Evolutionary conservation across 1,284 basidiomycete species (phyloP), one percentile per base, ranked within the genome.

Genomic region (Polyporus tsugae): DNA sequence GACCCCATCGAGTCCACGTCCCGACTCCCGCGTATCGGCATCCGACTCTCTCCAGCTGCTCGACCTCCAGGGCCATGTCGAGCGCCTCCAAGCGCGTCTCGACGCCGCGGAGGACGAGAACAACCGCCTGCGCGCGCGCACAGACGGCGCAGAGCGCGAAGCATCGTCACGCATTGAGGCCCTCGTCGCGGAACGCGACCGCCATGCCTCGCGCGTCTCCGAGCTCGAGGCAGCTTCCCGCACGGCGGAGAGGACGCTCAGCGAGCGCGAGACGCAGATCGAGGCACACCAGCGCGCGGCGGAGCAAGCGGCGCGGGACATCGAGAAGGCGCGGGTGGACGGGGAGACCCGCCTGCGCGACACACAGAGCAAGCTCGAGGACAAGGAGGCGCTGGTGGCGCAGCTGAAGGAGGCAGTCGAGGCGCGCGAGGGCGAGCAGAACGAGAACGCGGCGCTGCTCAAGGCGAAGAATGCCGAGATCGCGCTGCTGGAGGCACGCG

Each of bases 391-490:
- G 11, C 77, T 87, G 36, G 76, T 85, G 29, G 78, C 78, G 62
- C 84, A 82, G 70, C 79, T 92, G 63, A 87, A 87, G 73, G 84
- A 85, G 41, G 81, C 84, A 2, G 80, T 88, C 38, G 83, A 84
- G 58, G 82, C 79, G n/a, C 86, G 89, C 72, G 85, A 89, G 69
- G 84, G 81, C 13, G 81, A 82, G 49, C 85, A 86, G 73, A 84
- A 82, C 62, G 84, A 90, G 74, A 86, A 82, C 63, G 82, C 86
- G 57, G 82, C 84, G 0, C 77, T 82, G 25, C 75, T 91, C 19
- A 81, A 82, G 42, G 81, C 86, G 11, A 91, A 91, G 76, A 83
- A 88, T 61, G 81, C 83, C 4, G 87, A 89, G 74, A 86, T 93
- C 59, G 77, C 78, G n/a, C 75, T 85, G 25, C 77, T 93, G 60